Conservation (phyloP, 208 protist species). For the Acanthamoeba triangularis region DNA sequence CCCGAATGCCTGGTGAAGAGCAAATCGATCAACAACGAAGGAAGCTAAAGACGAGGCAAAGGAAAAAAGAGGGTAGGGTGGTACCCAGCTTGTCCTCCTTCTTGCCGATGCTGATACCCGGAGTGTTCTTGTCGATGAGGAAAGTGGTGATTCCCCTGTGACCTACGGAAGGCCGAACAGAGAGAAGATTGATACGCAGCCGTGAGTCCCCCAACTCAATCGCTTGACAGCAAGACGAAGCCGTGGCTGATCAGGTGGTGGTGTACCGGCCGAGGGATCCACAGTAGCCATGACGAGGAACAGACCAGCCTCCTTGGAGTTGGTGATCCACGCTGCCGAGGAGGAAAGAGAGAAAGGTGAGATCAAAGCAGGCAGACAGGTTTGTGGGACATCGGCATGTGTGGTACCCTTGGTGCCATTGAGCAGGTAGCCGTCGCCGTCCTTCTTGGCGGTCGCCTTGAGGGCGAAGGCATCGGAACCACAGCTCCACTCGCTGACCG, state of each 20-base stretch:
- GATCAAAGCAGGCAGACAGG: neutral
- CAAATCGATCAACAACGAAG: neutral
- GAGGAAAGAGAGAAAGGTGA: neutral
- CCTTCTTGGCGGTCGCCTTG: constrained; percentile 91
- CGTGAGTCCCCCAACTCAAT: too few relatives aligned
- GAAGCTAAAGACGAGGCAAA: neutral
- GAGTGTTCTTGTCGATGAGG: constrained; percentile 94
- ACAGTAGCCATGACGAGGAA: constrained; percentile 97
- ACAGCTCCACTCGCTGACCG: constrained; percentile 77
- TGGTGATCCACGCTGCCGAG: constrained; percentile 95
- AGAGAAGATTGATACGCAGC: neutral
- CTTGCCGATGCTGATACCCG: constrained; percentile 95
- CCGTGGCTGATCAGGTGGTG: constrained; percentile 85
- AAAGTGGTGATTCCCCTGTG: constrained; percentile 96
- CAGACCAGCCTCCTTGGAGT: constrained; percentile 94
- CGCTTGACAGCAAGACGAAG: too few relatives aligned
- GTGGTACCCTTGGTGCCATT: constrained; percentile 94
- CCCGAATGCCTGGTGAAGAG: constrained; percentile 92
- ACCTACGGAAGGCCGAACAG: neutral
- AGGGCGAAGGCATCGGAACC: constrained; percentile 96
- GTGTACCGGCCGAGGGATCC: constrained; percentile 93
- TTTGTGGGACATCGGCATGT: neutral
- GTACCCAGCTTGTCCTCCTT: constrained; percentile 96
- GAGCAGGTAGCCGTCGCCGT: constrained; percentile 93
- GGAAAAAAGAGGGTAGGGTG: too few relatives aligned